Evolutionary conservation across 148 eudicot species (phyloP).

Genomic region (Fagopyrum tataricum): DNA sequence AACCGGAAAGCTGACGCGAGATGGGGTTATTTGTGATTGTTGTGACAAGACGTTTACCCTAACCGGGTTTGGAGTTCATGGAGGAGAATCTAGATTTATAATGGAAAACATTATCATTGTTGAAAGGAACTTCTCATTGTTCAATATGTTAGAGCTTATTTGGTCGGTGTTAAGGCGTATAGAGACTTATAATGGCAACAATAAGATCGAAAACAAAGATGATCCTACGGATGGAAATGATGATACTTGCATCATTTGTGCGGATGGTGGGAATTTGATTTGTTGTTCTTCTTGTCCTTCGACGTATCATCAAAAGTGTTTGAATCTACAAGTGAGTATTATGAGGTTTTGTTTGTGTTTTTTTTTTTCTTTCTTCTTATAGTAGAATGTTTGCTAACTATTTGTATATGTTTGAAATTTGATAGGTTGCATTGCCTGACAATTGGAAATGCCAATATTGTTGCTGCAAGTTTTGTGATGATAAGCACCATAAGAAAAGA

Average conservation of each 20-base stretch:
- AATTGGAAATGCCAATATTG: slow-evolving; percentile 54
- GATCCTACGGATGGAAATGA: slow-evolving; percentile 30
- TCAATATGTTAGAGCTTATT: slow-evolving; percentile 21
- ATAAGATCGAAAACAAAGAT: slow-evolving; percentile 7
- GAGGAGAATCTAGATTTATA: neutral
- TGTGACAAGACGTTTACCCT: slow-evolving; percentile 19
- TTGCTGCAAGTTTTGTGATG: slow-evolving; percentile 39
- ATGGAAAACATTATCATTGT: slow-evolving; percentile 16
- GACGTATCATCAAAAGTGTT: slow-evolving; percentile 42
- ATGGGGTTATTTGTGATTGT: slow-evolving; percentile 38
- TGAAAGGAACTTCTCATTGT: slow-evolving; percentile 14
- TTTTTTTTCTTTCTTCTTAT: neutral
- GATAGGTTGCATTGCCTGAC: slow-evolving; percentile 32
- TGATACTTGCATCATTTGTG: slow-evolving; percentile 60
- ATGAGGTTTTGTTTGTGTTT: neutral
- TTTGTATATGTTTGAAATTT: neutral
- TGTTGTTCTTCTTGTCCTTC: slow-evolving; percentile 54
- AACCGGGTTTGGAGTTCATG: slow-evolving; percentile 24
- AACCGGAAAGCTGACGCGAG: slow-evolving; percentile 1
- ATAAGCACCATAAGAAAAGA: neutral
- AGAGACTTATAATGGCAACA: slow-evolving; percentile 12
- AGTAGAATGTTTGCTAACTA: neutral
- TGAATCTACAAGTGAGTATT: slow-evolving; percentile 35
- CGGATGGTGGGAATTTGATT: slow-evolving; percentile 55
- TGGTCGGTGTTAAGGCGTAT: slow-evolving; percentile 25